Evolutionary conservation across 768 basidiomycete species (phyloP).

Genomic region (Leucocoprinus leucothites): DNA sequence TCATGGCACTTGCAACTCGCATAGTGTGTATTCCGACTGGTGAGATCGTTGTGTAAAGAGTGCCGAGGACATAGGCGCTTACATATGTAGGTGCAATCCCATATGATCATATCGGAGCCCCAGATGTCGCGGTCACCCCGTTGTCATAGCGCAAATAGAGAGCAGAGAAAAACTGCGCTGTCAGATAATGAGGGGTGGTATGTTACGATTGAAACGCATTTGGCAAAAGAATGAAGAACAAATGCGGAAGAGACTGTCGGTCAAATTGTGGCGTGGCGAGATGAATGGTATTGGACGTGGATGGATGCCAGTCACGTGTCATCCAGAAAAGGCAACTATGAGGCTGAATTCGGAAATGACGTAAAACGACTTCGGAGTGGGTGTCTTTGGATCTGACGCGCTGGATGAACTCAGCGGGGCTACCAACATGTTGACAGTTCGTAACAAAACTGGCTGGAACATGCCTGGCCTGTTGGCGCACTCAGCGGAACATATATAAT

Average conservation of each 20-base stretch:
- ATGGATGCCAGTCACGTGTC: conserved; percentile 7
- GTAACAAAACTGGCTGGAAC: conserved; percentile 20
- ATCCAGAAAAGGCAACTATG: conserved; percentile 24
- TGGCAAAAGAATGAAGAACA: conserved; percentile 6
- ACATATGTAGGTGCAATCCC: too few relatives aligned
- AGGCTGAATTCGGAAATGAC: conserved; percentile 31
- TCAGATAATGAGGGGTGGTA: conserved; percentile 2
- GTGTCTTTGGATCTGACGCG: conserved; percentile 19
- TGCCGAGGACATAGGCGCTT: too few relatives aligned
- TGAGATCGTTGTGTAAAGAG: too few relatives aligned
- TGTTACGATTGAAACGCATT: conserved; percentile 15
- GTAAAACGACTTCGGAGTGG: conserved; percentile 25
- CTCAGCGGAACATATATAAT: conserved; percentile 37
- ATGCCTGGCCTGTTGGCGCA: conserved; percentile 35
- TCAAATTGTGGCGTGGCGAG: conserved; percentile 17
- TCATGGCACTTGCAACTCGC: background rate
- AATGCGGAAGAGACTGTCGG: conserved; percentile 15
- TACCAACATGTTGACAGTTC: conserved; percentile 17
- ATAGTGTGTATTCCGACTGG: background rate
- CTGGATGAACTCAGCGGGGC: background rate
- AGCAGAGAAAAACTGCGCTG: conserved; percentile 12
- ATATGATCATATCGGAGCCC: conserved; percentile 3
- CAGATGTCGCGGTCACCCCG: background rate
- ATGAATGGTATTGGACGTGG: conserved; percentile 5
- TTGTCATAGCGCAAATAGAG: background rate